These are phyloP conservation scores for Daldinia sp. DNA, from an alignment of 2,329 filamentous ascomycete genomes.

Conservation along the genomic window DNA sequence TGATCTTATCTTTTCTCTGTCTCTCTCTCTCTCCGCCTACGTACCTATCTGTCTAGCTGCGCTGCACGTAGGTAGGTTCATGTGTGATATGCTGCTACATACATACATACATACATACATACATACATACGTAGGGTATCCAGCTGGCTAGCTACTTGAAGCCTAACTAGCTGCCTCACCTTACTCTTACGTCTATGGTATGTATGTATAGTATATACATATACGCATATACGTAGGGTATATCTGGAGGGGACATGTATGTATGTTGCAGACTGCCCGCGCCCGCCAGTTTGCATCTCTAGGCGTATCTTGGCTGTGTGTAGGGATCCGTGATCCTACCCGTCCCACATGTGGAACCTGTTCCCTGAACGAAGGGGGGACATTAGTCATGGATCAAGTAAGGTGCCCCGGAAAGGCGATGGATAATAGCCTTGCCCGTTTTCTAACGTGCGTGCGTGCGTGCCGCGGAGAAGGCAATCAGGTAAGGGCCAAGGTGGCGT, in stretches of 20 bases:
- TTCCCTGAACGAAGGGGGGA: slow-evolving; percentile 3
- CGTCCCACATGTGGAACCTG: slow-evolving; percentile 28
- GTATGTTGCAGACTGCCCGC: not conserved
- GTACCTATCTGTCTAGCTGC: too few relatives aligned
- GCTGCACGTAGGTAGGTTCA: not conserved
- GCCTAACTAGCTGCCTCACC: not conserved
- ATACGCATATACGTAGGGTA: not conserved
- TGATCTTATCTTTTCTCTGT: not conserved
- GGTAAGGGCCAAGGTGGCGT: slow-evolving; percentile 9
- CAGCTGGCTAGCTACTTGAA: not conserved
- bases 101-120: not conserved
- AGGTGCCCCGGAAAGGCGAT: slow-evolving; percentile 3
- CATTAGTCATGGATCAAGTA: slow-evolving; percentile 13
- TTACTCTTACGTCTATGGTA: too few relatives aligned
- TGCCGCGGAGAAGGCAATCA: not conserved
- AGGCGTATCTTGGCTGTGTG: slow-evolving; percentile 35
- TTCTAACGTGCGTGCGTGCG: not conserved
- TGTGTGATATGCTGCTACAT: not conserved
- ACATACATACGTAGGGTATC: not conserved
- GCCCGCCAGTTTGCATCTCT: slow-evolving; percentile 28
- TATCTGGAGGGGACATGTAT: too few relatives aligned
- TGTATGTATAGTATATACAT: not conserved
- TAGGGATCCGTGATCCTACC: slow-evolving; percentile 31
- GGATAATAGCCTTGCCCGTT: slow-evolving; percentile 1
- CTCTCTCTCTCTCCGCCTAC: not conserved